Evolutionary conservation across 495 filamentous ascomycete species (phyloP).

Genomic region (Aspergillus affinis): DNA sequence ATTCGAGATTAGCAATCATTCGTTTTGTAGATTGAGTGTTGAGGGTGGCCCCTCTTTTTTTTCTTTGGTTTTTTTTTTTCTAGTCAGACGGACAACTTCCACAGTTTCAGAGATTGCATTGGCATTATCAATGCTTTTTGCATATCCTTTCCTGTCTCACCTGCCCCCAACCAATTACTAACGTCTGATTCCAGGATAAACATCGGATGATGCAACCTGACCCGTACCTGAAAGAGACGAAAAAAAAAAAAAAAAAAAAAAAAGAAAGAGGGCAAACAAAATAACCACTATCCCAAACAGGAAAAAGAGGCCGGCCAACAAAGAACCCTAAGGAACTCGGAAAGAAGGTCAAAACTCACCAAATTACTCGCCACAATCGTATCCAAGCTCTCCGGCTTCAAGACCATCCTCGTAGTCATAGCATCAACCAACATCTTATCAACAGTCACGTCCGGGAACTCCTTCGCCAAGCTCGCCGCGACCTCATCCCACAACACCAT

Average conservation of each 20-base stretch:
- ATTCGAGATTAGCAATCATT: not conserved
- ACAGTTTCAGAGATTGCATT: not conserved
- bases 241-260: not conserved
- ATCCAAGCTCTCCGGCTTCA: constrained; percentile 53
- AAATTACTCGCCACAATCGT: constrained; percentile 59
- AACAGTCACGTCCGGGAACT: constrained; percentile 53
- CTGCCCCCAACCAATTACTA: not conserved
- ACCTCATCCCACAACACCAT: constrained; percentile 61
- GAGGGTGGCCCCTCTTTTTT: not conserved
- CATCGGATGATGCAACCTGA: not conserved
- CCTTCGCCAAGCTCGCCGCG: constrained; percentile 41
- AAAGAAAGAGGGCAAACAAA: not conserved
- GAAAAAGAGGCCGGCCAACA: not conserved
- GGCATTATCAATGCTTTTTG: not conserved
- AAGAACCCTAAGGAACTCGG: too few relatives aligned
- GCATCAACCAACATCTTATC: constrained; percentile 63
- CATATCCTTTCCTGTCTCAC: not conserved
- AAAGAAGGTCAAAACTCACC: constrained; percentile 15
- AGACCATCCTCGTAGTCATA: constrained; percentile 58
- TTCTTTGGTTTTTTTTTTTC: not conserved
- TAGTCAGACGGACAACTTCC: too few relatives aligned
- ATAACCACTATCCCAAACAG: too few relatives aligned
- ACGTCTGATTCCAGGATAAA: not conserved
- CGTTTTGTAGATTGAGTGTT: not conserved
- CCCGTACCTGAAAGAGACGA: too few relatives aligned